Evolutionary conservation across 2,329 filamentous ascomycete species (phyloP).

Genomic region (Hymenotorrendiella dingleyae): DNA sequence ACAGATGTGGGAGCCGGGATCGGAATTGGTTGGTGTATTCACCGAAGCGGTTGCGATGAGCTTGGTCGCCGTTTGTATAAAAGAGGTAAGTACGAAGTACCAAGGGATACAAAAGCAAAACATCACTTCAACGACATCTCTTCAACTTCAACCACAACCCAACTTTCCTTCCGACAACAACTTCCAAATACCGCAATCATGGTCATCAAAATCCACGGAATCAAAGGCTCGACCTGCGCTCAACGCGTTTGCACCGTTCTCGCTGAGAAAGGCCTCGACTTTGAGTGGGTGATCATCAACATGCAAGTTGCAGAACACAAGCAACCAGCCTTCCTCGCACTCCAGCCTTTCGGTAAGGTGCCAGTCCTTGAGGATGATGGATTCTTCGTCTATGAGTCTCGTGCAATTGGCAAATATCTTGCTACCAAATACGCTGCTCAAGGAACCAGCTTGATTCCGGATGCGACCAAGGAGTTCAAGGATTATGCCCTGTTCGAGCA

Average conservation of each 20-base stretch:
- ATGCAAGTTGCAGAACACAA: constrained; percentile 27
- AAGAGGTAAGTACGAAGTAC: no score
- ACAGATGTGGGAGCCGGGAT: no score
- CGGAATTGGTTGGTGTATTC: no score
- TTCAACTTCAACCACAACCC: neutral
- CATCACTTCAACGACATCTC: neutral
- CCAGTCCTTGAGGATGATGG: constrained; percentile 33
- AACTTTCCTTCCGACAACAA: neutral
- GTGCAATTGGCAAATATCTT: constrained; percentile 30
- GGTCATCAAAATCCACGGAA: constrained; percentile 31
- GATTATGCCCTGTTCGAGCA: constrained; percentile 22
- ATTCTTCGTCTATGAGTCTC: constrained; percentile 29
- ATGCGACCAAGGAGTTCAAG: no score
- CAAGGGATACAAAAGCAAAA: no score
- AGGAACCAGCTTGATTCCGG: constrained; percentile 23
- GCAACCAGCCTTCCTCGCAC: constrained; percentile 17
- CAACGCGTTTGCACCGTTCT: constrained; percentile 27
- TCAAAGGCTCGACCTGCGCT: constrained; percentile 23
- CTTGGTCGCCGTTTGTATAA: no score
- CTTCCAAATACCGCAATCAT: constrained; percentile 19
- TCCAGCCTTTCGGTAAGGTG: constrained; percentile 33
- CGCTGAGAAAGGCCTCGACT: constrained; percentile 27
- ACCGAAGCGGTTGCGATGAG: no score
- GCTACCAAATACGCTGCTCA: constrained; percentile 28
- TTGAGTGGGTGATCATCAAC: constrained; percentile 26